These are phyloP conservation scores for Astrothelium macrocarpum DNA, from an alignment of 495 filamentous ascomycete genomes.

Conservation along the genomic window DNA sequence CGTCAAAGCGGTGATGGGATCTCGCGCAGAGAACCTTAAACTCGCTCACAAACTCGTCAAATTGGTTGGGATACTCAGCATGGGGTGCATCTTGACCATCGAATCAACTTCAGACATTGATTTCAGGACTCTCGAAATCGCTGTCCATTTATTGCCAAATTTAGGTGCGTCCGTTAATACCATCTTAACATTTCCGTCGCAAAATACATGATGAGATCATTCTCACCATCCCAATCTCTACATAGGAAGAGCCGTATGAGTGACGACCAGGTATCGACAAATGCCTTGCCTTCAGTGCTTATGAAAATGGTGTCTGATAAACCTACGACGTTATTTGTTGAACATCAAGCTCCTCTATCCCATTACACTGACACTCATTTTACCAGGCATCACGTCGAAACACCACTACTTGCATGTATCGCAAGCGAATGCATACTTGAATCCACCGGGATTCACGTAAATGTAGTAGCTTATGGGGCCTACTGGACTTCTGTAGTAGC, in stretches of 20 bases:
- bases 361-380: neutral
- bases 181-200: neutral
- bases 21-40: no score
- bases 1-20: no score
- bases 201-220: slow-evolving; percentile 1
- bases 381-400: neutral
- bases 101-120: no score
- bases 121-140: neutral
- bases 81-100: no score
- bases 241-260: slow-evolving; percentile 6
- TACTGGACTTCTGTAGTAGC: no score
- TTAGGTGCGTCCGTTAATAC: neutral
- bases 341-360: neutral
- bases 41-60: no score
- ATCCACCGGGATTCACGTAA: neutral
- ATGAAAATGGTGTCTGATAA: neutral
- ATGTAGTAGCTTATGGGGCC: no score
- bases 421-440: no score
- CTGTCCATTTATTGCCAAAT: no score
- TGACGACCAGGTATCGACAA: neutral
- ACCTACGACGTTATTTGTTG: neutral
- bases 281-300: neutral
- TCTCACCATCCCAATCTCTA: neutral
- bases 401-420: no score
- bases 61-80: no score